These are phyloP conservation scores for Mycogone perniciosa DNA, from an alignment of 2,329 filamentous ascomycete species.

Conservation along the genomic window DNA sequence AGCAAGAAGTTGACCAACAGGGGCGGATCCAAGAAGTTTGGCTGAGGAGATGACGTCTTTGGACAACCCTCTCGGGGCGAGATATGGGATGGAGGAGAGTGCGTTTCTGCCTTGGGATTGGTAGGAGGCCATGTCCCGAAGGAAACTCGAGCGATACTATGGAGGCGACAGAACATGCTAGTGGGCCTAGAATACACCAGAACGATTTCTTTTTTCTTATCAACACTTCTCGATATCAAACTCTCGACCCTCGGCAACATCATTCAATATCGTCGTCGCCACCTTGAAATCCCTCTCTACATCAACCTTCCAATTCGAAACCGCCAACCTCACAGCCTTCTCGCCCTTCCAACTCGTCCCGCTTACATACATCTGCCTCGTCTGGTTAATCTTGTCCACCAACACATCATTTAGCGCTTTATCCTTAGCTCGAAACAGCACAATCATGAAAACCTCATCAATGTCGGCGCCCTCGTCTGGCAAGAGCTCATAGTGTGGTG, in stretches of 20 bases:
- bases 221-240: constrained; percentile 21
- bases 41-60: constrained; percentile 30
- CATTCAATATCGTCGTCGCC: constrained; percentile 56
- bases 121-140: background rate
- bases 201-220: background rate
- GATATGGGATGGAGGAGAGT: background rate
- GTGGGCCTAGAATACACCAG: background rate
- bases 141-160: background rate
- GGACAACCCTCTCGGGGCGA: background rate
- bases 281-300: constrained; percentile 58
- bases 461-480: constrained; percentile 42
- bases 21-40: constrained; percentile 51
- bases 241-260: constrained; percentile 33
- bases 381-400: constrained; percentile 66
- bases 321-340: constrained; percentile 73
- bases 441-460: constrained; percentile 54
- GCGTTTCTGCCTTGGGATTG: background rate
- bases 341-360: constrained; percentile 70
- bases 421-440: constrained; percentile 71
- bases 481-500: constrained; percentile 60
- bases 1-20: constrained; percentile 34
- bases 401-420: constrained; percentile 55
- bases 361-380: constrained; percentile 72
- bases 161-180: background rate
- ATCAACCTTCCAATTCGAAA: constrained; percentile 78